A percentile compares a stretch with the other conserved stretches of the same genome.
Evolutionary conservation across 768 basidiomycete species (phyloP).

Genomic region (Rhodotorula kratochvilovae): DNA sequence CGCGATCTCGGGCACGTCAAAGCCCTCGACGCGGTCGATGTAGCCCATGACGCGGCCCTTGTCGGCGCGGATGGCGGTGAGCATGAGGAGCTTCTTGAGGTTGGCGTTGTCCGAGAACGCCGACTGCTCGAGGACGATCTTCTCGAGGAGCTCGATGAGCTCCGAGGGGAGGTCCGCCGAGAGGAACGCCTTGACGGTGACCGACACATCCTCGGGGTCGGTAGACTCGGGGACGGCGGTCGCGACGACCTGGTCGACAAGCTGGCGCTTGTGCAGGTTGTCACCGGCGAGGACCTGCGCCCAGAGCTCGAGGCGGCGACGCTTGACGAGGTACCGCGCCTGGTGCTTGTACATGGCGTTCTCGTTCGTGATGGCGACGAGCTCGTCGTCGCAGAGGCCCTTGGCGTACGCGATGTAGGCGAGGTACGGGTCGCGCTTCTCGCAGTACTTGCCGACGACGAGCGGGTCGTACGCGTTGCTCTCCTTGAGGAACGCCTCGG

Average conservation of each 20-base stretch:
- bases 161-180: conserved; percentile 94
- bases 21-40: conserved; percentile 94
- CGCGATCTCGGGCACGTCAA: conserved; percentile 89
- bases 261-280: conserved; percentile 83
- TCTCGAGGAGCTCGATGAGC: conserved; percentile 93
- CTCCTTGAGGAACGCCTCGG: conserved; percentile 94
- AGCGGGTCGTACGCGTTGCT: conserved; percentile 98
- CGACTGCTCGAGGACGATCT: conserved; percentile 94
- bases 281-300: conserved; percentile 83
- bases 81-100: conserved; percentile 85
- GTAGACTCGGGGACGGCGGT: conserved; percentile 95
- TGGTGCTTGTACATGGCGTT: conserved; percentile 99
- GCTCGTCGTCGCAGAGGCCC: conserved; percentile 96
- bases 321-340: conserved; percentile 93
- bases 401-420: conserved; percentile 99
- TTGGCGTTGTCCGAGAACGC: conserved; percentile 97
- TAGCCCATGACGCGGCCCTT: conserved; percentile 98
- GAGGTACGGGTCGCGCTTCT: conserved; percentile 93
- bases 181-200: conserved; percentile 97
- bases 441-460: conserved; percentile 98
- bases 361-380: conserved; percentile 93
- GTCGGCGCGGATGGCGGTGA: conserved; percentile 94
- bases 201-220: conserved; percentile 95
- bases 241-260: conserved; percentile 92
- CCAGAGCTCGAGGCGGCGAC: conserved; percentile 93